phyloP scores from a whole-genome alignment of 148 eudicot species.

The Dianthus caryophyllus region DNA sequence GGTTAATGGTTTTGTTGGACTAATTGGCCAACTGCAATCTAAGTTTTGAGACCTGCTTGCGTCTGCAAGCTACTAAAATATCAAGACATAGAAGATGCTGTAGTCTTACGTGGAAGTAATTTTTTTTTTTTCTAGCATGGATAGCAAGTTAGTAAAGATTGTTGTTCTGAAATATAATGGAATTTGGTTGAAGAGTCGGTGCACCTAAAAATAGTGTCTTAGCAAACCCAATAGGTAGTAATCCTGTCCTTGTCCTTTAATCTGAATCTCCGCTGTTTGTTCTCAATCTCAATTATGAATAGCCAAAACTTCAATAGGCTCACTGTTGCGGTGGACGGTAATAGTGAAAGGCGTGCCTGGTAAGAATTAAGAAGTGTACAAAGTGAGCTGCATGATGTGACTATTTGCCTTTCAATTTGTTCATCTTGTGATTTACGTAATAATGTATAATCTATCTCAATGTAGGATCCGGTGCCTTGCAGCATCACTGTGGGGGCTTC shows the following conservation, averaged over 20 bases:
- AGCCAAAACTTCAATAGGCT: neutral
- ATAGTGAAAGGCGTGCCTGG: neutral
- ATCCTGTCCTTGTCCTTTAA: neutral
- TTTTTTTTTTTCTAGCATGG: too few relatives aligned
- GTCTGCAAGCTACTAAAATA: too few relatives aligned
- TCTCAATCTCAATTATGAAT: neutral
- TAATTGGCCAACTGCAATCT: too few relatives aligned
- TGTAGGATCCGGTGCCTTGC: slow-evolving; percentile 82
- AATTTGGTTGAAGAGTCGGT: neutral
- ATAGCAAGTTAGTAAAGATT: neutral
- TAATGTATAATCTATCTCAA: neutral
- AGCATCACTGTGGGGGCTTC: slow-evolving; percentile 95
- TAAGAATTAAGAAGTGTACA: neutral
- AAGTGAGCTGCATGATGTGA: neutral
- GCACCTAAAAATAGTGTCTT: neutral
- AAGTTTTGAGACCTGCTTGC: too few relatives aligned
- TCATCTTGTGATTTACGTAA: neutral
- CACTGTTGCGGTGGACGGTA: neutral
- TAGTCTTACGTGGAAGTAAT: neutral
- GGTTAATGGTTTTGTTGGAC: too few relatives aligned
- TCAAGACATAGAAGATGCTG: too few relatives aligned
- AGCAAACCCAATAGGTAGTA: neutral
- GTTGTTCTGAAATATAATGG: neutral
- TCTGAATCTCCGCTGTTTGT: neutral
- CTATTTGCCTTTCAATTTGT: neutral